Conservation (phyloP, 2,329 filamentous ascomycete species). For the Aspergillus sp. region DNA sequence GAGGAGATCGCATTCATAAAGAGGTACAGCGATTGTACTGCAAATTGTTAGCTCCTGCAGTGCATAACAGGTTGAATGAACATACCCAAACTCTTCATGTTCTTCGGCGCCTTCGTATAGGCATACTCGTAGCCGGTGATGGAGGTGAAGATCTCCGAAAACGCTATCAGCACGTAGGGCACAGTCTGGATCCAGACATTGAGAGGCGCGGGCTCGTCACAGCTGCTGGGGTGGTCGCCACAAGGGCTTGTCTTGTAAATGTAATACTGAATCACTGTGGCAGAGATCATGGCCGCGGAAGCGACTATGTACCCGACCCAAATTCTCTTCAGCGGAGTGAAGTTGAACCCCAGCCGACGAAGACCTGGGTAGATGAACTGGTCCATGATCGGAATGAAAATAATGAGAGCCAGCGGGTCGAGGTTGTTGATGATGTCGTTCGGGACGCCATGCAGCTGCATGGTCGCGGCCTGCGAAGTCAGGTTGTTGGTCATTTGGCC, state of each 20-base stretch:
- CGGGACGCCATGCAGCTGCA: constrained; percentile 51
- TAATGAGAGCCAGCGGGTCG: constrained; percentile 51
- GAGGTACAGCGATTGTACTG: constrained; percentile 62
- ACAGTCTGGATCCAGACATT: constrained; percentile 59
- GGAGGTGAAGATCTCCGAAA: constrained; percentile 56
- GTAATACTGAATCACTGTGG: constrained; percentile 48
- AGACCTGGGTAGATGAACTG: constrained; percentile 51
- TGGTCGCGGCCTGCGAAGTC: constrained; percentile 54
- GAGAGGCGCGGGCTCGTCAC: constrained; percentile 52
- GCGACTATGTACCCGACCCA: constrained; percentile 50
- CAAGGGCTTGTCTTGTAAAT: constrained; percentile 62
- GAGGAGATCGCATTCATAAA: constrained; percentile 67
- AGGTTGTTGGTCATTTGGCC: constrained; percentile 55
- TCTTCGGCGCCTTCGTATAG: constrained; percentile 71
- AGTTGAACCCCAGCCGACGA: constrained; percentile 44
- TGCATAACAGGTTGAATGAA: constrained; percentile 46
- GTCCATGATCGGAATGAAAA: constrained; percentile 55
- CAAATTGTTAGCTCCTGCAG: neutral
- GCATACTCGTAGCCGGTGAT: constrained; percentile 69
- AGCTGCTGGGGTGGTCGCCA: constrained; percentile 52
- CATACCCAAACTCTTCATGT: constrained; percentile 70
- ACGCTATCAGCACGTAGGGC: constrained; percentile 51
- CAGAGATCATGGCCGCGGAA: constrained; percentile 48
- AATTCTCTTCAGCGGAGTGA: constrained; percentile 56
- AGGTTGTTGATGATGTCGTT: constrained; percentile 56